Evolutionary conservation across 2,329 filamentous ascomycete genomes (phyloP).

Genomic region (Colletotrichum sp.): DNA sequence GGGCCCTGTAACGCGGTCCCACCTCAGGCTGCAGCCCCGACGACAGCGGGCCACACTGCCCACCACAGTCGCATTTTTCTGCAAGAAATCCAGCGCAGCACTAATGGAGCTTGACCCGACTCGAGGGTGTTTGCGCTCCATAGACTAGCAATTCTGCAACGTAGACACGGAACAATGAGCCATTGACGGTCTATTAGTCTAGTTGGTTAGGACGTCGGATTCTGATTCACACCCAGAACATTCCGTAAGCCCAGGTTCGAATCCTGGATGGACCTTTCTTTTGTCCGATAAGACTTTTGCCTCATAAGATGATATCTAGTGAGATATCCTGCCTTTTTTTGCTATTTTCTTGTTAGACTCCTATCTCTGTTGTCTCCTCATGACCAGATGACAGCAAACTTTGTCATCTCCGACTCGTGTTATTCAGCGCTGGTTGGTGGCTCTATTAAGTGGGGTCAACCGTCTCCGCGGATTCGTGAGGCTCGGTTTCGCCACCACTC

Average conservation of each 20-base stretch:
- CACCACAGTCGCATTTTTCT: background rate
- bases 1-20: background rate
- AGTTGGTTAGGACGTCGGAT: constrained; percentile 24
- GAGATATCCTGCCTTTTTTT: background rate
- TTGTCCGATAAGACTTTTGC: background rate
- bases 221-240: background rate
- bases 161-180: fast-evolving
- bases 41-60: background rate
- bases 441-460: constrained; percentile 12
- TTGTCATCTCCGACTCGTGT: background rate
- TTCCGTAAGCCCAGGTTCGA: constrained; percentile 23
- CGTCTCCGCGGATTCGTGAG: background rate
- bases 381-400: background rate
- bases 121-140: background rate
- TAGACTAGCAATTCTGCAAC: fast-evolving
- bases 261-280: constrained; percentile 19
- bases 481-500: constrained; percentile 13
- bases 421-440: background rate
- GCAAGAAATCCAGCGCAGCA: background rate
- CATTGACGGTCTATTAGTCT: constrained; percentile 14
- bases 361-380: background rate
- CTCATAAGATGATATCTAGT: no score
- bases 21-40: background rate
- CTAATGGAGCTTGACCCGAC: background rate
- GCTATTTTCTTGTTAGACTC: background rate